Base-by-base conservation (phyloP, 2,329 filamentous ascomycete species). In the Aspergillus nomiae region DNA sequence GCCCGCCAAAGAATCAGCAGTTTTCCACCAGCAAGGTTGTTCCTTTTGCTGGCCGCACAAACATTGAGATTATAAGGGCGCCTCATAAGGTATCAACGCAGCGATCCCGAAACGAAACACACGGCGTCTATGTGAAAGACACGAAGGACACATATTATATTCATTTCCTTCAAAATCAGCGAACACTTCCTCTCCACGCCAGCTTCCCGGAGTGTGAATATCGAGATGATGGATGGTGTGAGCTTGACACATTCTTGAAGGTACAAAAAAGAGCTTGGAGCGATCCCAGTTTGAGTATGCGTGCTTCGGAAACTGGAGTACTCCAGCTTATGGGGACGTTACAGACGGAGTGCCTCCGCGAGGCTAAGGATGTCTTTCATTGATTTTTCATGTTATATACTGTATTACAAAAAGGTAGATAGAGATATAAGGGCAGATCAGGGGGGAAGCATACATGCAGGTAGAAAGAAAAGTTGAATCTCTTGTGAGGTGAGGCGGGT, bases 201-300 rank as follows among this genome's bases (percentile, higher is more conserved):
- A 92, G 88, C 70, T 88, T 92, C 64, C 76, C 85, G 1, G 85
- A 87, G 63, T 93, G 91, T 69, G 89, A 86, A 1, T 73, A 82
- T 12, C 79, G 90, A 5, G 84, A 88, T 51, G 91, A 94, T 74
- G 91, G 91, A 0, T 93, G 91, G 90, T 93, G 91, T 73, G 38
- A 41, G 38, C 19, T 41, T 9, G 38, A 83, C 3, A 88, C 88
- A 0, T 92, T 93, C 70, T 70, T 93, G 48, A 75, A 85, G 63
- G 80, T 88, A 7, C 87, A 90, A 77, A 82, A 64, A 80, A 78
- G 64, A 88, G 88, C 82, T 74, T 86, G 38, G 81, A 80, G 24
- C 77, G 83, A 64, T 88, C 89, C 3, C 76, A 85, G 69, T 92
- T 85, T 70, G 85, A 91, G 19, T 84, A 86, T 71, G 84, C 88